Base-by-base conservation (phyloP, 108 stramenopile genomes). In the Licmophora abbreviata region DNA sequence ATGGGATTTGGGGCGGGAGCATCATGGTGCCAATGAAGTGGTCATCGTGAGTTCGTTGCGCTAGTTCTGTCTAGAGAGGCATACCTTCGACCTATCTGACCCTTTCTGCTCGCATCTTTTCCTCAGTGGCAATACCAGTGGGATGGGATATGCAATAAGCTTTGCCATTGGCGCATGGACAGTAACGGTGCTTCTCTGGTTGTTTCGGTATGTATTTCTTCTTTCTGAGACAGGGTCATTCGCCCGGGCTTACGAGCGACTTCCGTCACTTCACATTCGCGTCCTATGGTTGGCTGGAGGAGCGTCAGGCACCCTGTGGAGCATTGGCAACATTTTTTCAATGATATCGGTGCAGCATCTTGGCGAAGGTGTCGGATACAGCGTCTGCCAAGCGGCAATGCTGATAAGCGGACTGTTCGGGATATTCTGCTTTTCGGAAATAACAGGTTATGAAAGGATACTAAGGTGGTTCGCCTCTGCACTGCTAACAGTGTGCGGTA, bases 281-380 rank as follows among this genome's bases (percentile, higher is more conserved):
- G 48, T 64, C 29, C 63, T 86, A 51, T 78, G 76, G 79, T 14
- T 70, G 22, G 70, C 73, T 38, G 84, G 78, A 4, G 51, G 48
- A 32, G 7, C 56, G 31, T 60, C 76, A 4, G 81, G 71, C 43
- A 46, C 35, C 45, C 68, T 56, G 4, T 83, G 56, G 63, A 75
- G 57, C 43, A 56, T 91, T 40, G 89, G 82, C 34, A 91, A 86
- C 56, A 76, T 91, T 54, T 65, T 76, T 12, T 69, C 62, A 36
- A 86, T 91, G 43, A 34, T 91, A 2, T 64, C 85, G 18, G 79
- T 83, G 0, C 64, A 76, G 30, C 68, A 79, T 56, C 68, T 91
- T 11, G 89, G 85, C 0, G 78, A 91, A 64, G 83, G 79, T 21
- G 77, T 91, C n/a, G 89, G 89, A 1, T 83, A 84, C 55, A 75